Conservation (phyloP, 179 eudicot species). For the Gypsophila paniculata region DNA sequence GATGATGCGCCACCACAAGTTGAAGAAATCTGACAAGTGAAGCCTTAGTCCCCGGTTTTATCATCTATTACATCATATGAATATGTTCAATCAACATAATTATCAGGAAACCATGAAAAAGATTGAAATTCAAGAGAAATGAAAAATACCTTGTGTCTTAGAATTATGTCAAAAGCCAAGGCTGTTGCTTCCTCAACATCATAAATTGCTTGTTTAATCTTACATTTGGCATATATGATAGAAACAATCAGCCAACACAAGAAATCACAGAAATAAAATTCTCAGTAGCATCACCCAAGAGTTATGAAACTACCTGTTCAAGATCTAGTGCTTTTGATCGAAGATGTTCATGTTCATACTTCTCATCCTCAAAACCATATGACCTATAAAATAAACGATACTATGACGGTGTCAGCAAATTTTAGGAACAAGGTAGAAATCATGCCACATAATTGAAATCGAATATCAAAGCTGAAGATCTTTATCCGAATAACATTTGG, state of each 20-base stretch:
- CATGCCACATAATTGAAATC: neutral
- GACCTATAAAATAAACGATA: constrained; percentile 46
- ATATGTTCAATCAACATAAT: constrained; percentile 22
- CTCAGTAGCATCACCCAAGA: neutral
- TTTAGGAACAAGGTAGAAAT: constrained; percentile 10
- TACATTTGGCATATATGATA: constrained; percentile 24
- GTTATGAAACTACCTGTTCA: constrained; percentile 59
- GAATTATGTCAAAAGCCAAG: constrained; percentile 71
- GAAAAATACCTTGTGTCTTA: constrained; percentile 60
- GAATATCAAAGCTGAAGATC: neutral
- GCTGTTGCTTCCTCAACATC: constrained; percentile 94
- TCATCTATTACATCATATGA: constrained; percentile 54
- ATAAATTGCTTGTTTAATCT: constrained; percentile 77
- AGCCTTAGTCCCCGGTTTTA: constrained; percentile 69
- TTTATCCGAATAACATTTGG: neutral
- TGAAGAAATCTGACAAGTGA: constrained; percentile 77
- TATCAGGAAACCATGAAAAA: constrained; percentile 12
- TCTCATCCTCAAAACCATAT: constrained; percentile 69
- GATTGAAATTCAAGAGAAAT: constrained; percentile 5
- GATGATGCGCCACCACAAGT: constrained; percentile 87
- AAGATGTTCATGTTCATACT: constrained; percentile 70
- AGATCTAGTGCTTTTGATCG: constrained; percentile 60
- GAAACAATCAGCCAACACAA: constrained; percentile 6
- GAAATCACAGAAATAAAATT: neutral
- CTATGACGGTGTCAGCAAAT: constrained; percentile 10